A percentile compares a stretch with the other conserved stretches of the same genome.
phyloP scores from a whole-genome alignment of 2,329 filamentous ascomycete species.

The Fusarium tanahbumbuense region DNA sequence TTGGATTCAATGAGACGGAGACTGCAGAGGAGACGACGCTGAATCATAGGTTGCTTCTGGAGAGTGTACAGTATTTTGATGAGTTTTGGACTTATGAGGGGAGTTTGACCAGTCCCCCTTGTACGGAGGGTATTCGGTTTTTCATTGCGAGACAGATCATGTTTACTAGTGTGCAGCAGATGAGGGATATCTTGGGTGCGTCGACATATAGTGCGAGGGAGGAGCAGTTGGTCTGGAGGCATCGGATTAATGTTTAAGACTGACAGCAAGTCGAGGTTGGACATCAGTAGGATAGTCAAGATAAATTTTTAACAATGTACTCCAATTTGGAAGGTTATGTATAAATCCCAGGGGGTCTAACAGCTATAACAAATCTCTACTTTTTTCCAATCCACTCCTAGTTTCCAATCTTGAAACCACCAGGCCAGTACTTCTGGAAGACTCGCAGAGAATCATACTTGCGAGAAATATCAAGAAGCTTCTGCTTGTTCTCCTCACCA shows the following conservation, averaged over 20 bases:
- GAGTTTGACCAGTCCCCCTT: conserved; percentile 37
- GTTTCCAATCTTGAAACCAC: conserved; percentile 23
- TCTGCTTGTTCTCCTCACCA: conserved; percentile 17
- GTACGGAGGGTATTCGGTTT: conserved; percentile 30
- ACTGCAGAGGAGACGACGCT: neutral
- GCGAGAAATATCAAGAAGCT: conserved; percentile 15
- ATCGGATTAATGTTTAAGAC: conserved; percentile 23
- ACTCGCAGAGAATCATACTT: conserved; percentile 23
- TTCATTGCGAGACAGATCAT: conserved; percentile 33
- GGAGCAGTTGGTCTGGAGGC: conserved; percentile 37
- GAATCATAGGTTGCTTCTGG: conserved; percentile 18
- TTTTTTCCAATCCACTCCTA: neutral
- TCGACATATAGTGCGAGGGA: conserved; percentile 35
- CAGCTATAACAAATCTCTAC: too few relatives aligned
- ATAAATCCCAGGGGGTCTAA: too few relatives aligned
- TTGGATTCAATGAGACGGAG: conserved; percentile 33
- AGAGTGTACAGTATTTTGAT: conserved; percentile 30
- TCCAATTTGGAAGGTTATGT: too few relatives aligned
- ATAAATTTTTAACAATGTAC: too few relatives aligned
- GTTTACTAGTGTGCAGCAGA: conserved; percentile 36
- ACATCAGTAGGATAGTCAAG: too few relatives aligned
- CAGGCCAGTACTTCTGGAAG: conserved; percentile 28
- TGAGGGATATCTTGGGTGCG: conserved; percentile 33
- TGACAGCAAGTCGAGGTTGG: too few relatives aligned
- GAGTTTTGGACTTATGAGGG: conserved; percentile 42